phyloP scores from a whole-genome alignment of 2,329 filamentous ascomycete genomes.

The Alternaria atra region DNA sequence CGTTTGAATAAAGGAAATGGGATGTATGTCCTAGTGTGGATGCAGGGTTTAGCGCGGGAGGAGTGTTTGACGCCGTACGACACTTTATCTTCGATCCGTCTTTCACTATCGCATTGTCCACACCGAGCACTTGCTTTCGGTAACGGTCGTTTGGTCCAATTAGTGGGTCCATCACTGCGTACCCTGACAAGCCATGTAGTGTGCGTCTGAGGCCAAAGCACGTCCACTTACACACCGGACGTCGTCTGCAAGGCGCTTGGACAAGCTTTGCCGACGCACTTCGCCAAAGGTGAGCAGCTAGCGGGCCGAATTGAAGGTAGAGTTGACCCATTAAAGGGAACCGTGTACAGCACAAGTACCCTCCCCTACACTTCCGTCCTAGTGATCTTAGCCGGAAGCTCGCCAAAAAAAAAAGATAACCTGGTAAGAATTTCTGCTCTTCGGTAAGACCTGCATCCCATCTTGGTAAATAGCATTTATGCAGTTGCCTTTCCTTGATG shows the following conservation, averaged over 20 bases:
- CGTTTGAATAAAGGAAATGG: slow-evolving; percentile 23
- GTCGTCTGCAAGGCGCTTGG: slow-evolving; percentile 41
- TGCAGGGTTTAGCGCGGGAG: slow-evolving; percentile 42
- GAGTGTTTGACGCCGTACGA: slow-evolving; percentile 48
- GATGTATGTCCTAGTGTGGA: slow-evolving; percentile 20
- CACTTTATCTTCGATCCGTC: slow-evolving; percentile 45
- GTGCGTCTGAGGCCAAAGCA: slow-evolving; percentile 38
- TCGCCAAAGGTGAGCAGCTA: slow-evolving; percentile 38
- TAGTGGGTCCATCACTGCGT: slow-evolving; percentile 19
- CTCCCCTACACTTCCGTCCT: slow-evolving; percentile 18
- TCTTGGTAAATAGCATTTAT: background rate
- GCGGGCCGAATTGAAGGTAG: slow-evolving; percentile 28
- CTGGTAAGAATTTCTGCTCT: background rate
- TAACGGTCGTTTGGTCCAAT: slow-evolving; percentile 35
- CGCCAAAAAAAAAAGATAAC: background rate
- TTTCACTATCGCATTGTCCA: slow-evolving; percentile 35
- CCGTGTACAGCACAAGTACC: slow-evolving; percentile 26
- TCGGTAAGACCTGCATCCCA: background rate
- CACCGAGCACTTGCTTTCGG: slow-evolving; percentile 28
- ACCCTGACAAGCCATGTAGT: slow-evolving; percentile 35
- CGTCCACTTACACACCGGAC: slow-evolving; percentile 42
- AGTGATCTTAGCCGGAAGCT: slow-evolving; percentile 1
- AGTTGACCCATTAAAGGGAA: slow-evolving; percentile 28
- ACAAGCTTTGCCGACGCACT: slow-evolving; percentile 42
- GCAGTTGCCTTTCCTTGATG: slow-evolving; percentile 10